phyloP scores from a whole-genome alignment of 192 early-diverging fungal genomes.

The Podila horticola region DNA sequence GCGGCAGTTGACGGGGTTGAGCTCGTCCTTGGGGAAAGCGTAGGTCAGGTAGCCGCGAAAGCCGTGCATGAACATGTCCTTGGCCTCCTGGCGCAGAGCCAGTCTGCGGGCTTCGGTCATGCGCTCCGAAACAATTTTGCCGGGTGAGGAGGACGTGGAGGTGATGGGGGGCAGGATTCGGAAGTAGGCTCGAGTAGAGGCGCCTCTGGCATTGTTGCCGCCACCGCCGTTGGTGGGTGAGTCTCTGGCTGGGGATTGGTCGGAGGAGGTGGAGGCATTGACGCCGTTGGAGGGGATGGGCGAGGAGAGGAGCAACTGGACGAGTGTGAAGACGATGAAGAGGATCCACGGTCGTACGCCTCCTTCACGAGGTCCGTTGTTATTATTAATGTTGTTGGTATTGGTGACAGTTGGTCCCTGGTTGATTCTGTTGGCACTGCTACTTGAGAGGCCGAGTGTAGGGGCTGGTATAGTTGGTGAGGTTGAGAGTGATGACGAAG shows the following conservation, averaged over 20 bases:
- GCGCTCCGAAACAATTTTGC: conserved; percentile 33
- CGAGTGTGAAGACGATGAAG: conserved; percentile 20
- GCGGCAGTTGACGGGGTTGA: conserved; percentile 85
- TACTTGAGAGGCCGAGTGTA: too few species aligned
- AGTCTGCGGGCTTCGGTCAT: conserved; percentile 39
- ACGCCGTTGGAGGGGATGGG: conserved; percentile 31
- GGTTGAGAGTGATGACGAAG: neutral
- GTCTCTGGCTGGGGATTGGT: neutral
- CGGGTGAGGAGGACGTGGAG: conserved; percentile 8
- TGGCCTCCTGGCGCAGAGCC: conserved; percentile 42
- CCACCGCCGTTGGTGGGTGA: neutral
- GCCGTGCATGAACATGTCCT: conserved; percentile 83
- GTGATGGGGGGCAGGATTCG: conserved; percentile 16
- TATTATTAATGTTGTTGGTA: neutral
- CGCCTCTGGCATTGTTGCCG: neutral
- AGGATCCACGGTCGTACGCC: conserved; percentile 30
- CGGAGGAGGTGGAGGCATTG: conserved; percentile 24
- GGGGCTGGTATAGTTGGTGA: neutral
- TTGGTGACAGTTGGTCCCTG: too few species aligned
- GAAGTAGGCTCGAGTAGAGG: conserved; percentile 23
- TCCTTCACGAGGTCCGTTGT: neutral
- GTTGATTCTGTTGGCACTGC: too few species aligned
- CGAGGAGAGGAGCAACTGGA: conserved; percentile 39
- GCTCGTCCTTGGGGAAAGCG: conserved; percentile 93
- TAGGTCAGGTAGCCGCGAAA: conserved; percentile 82